Evolutionary conservation across 2,329 filamentous ascomycete genomes (phyloP).

Genomic region (Stachybotrys chartarum): DNA sequence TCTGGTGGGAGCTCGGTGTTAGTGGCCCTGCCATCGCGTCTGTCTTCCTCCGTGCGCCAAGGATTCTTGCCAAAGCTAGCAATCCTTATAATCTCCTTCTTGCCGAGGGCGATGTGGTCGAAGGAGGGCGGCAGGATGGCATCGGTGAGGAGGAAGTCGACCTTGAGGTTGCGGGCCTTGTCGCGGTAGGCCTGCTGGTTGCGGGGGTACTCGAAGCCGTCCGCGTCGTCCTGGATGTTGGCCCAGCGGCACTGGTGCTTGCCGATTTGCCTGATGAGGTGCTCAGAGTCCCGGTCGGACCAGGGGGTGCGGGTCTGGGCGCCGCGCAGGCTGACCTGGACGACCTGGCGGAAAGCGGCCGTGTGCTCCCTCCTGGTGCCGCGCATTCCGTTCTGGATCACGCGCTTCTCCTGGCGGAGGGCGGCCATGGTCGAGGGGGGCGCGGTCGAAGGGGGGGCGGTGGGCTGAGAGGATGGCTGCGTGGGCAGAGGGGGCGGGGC

Average conservation of each 20-base stretch:
- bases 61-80: constrained; percentile 40
- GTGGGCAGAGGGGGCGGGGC: background rate
- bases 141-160: constrained; percentile 40
- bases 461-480: constrained; percentile 2
- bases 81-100: constrained; percentile 40
- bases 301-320: constrained; percentile 25
- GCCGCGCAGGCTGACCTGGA: background rate
- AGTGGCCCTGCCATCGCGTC: constrained; percentile 27
- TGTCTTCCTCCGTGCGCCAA: constrained; percentile 37
- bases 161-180: constrained; percentile 51
- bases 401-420: no score
- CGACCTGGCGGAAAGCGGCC: constrained; percentile 7
- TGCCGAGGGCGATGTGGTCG: constrained; percentile 40
- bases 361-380: constrained; percentile 7
- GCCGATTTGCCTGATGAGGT: constrained; percentile 35
- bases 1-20: constrained; percentile 22
- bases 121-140: constrained; percentile 37
- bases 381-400: constrained; percentile 8
- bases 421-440: background rate
- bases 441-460: background rate
- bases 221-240: constrained; percentile 20
- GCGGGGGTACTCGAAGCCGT: constrained; percentile 34
- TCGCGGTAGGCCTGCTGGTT: constrained; percentile 51
- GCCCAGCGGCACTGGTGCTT: constrained; percentile 19
- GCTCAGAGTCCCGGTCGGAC: constrained; percentile 31